Base-by-base conservation (phyloP, 164 flowering plant genomes). In the grape (Vitis vinifera) region DNA sequence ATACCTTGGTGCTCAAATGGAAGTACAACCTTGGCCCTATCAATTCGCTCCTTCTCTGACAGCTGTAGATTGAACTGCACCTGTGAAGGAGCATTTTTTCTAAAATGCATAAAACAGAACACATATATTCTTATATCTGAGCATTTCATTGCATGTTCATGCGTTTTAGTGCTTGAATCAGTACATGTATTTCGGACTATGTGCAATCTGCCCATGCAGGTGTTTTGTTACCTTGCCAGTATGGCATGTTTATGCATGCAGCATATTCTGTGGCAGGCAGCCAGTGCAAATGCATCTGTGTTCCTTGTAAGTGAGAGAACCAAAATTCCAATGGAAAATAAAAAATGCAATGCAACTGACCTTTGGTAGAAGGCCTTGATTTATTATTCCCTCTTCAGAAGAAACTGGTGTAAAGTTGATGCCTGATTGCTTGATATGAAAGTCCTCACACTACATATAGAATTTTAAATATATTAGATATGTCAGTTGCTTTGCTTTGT, bases 1-100 rank as follows among this genome's bases (percentile, higher is more conserved):
- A 16, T 78, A 90, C 98, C 98, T 85, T 95, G 98, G 77, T 95
- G 99, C 74, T 95, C 98, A 85, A 93, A 95, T n/a, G 99, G 99
- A 77, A 95, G 98, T 10, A 93, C 87, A 71, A 95, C 97, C 63
- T 86, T 88, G 44, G 90, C 92, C 76, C 91, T 80, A 67, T 95
- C 97, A 55, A 65, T 72, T 63, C 71, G 81, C 78, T 95, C 99
- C 75, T 90, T 90, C 78, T 95, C 94, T 69, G 98, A 89, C 65
- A 95, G 68, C 70, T 88, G 86, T 62, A 93, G 83, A 80, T 85
- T 95, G 75, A 95, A 95, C 68, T 93, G 97, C 59, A 95, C 88
- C 98, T 94, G 89, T 73, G 69, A 72, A 64, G 14, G 63, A 74
- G 59, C 55, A 57, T 47, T 59, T 63, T 55, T 15, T 52, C 0